Evolutionary conservation across 2,329 filamentous ascomycete genomes (phyloP).

Genomic region (Paecilomyces variotii): DNA sequence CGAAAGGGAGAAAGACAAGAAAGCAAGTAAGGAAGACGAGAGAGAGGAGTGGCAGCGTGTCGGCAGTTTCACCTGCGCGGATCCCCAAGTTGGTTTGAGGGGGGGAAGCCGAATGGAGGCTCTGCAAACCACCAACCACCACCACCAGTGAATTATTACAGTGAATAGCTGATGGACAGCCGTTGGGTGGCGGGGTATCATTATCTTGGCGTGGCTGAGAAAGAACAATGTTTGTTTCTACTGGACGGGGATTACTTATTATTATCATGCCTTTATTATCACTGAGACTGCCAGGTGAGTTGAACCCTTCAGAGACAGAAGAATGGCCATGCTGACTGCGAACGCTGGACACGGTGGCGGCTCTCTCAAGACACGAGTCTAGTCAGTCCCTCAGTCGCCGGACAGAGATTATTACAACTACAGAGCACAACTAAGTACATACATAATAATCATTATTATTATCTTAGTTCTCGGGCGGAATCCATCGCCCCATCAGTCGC

Average conservation of each 20-base stretch:
- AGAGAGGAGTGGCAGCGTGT: neutral
- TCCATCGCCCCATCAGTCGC: neutral
- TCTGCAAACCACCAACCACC: neutral
- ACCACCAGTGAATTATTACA: neutral
- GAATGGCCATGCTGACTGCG: neutral
- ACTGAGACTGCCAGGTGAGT: too few species aligned
- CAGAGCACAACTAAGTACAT: neutral
- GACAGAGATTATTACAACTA: neutral
- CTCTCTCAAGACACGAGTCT: too few species aligned
- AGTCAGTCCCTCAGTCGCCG: neutral
- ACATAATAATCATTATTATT: neutral
- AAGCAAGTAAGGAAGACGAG: neutral
- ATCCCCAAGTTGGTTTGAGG: neutral
- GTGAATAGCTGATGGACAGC: neutral
- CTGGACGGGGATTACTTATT: too few species aligned
- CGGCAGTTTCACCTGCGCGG: neutral
- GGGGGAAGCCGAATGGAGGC: neutral
- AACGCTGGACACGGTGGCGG: too few species aligned
- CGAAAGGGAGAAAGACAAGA: constrained; percentile 1
- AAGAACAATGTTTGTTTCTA: neutral
- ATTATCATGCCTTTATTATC: too few species aligned
- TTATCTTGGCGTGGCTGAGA: neutral
- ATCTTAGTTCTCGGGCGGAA: neutral
- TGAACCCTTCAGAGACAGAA: neutral
- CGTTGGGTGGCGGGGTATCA: neutral